A percentile compares a stretch with the other conserved stretches of the same genome.
phyloP scores from a whole-genome alignment of 2,329 filamentous ascomycete species.

The Aspergillus brunneoviolaceus region DNA sequence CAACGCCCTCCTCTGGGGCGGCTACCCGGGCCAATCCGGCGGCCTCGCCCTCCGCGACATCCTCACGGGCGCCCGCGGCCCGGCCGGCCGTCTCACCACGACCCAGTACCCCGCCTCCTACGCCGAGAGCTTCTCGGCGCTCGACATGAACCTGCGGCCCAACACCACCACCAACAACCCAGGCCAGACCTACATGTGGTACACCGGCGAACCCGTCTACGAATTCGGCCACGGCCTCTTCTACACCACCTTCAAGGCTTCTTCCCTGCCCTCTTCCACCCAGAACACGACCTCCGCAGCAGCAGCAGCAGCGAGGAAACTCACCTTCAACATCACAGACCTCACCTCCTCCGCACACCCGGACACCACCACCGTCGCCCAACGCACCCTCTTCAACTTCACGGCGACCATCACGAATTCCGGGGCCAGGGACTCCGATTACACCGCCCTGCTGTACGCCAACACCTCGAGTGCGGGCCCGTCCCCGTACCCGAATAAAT shows the following conservation, averaged over 20 bases:
- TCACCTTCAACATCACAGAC: slow-evolving; percentile 34
- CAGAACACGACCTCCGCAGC: slow-evolving; percentile 1
- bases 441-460: slow-evolving; percentile 42
- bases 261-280: neutral
- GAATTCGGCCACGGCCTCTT: slow-evolving; percentile 47
- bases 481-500: slow-evolving; percentile 43
- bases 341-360: slow-evolving; percentile 32
- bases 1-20: slow-evolving; percentile 45
- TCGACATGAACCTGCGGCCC: slow-evolving; percentile 44
- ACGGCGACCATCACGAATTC: slow-evolving; percentile 39
- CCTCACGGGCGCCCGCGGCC: slow-evolving; percentile 42
- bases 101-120: slow-evolving; percentile 45
- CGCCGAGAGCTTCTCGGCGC: slow-evolving; percentile 42
- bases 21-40: slow-evolving; percentile 47
- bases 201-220: slow-evolving; percentile 40
- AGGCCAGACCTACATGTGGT: slow-evolving; percentile 49
- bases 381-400: slow-evolving; percentile 40
- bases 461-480: slow-evolving; percentile 40
- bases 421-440: slow-evolving; percentile 39
- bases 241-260: slow-evolving; percentile 42
- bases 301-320: too few species aligned
- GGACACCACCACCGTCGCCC: slow-evolving; percentile 31
- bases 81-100: slow-evolving; percentile 42
- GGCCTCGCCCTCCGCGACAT: slow-evolving; percentile 45
- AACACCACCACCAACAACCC: slow-evolving; percentile 37